Conservation (phyloP, 2,329 filamentous ascomycete species). For the Canariomyces notabilis region DNA sequence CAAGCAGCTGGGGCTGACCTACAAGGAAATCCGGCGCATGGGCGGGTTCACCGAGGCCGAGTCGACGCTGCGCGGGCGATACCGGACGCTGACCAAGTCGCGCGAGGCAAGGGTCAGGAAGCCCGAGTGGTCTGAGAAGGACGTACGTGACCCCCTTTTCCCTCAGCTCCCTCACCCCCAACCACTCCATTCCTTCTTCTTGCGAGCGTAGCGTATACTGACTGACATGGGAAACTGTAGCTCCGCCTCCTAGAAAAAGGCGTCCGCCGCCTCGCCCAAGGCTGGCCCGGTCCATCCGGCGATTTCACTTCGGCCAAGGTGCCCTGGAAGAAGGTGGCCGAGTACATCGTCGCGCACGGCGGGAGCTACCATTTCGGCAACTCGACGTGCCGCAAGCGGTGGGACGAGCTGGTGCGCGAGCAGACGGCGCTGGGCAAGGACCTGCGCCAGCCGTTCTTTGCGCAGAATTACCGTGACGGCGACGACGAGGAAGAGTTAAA, state of each 20-base stretch:
- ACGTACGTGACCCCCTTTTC: constrained; percentile 49
- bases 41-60: constrained; percentile 60
- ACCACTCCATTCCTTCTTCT: neutral
- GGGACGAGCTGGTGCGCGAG: constrained; percentile 40
- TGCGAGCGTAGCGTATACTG: neutral
- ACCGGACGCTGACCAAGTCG: constrained; percentile 59
- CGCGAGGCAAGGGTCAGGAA: constrained; percentile 58
- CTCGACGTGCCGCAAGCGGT: constrained; percentile 55
- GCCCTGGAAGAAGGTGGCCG: constrained; percentile 53
- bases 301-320: constrained; percentile 33
- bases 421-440: constrained; percentile 1
- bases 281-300: no score
- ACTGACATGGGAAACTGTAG: no score
- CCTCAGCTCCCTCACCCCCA: neutral
- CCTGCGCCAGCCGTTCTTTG: constrained; percentile 11
- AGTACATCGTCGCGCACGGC: constrained; percentile 47
- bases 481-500: neutral
- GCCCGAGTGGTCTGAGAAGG: constrained; percentile 57
- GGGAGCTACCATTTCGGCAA: constrained; percentile 57
- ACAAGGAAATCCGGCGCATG: constrained; percentile 55
- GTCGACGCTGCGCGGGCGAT: constrained; percentile 66
- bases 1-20: constrained; percentile 55
- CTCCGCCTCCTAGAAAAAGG: constrained; percentile 23
- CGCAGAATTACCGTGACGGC: neutral
- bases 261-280: constrained; percentile 18